These are phyloP conservation scores for Leccinum proliferum DNA, from an alignment of 1,284 basidiomycete genomes.

Conservation along the genomic window DNA sequence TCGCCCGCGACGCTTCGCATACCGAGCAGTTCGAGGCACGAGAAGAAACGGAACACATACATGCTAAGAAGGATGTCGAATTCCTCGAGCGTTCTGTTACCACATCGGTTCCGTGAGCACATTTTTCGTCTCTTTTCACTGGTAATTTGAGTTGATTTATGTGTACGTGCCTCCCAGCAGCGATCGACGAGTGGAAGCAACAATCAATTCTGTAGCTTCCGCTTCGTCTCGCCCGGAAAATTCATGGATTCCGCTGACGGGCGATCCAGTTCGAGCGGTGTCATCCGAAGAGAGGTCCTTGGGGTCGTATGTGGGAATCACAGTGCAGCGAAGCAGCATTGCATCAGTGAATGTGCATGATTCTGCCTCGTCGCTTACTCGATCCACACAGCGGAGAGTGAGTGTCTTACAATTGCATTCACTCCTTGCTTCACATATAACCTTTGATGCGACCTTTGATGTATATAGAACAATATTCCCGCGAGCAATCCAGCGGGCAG, in stretches of 20 bases:
- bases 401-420: background rate
- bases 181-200: background rate
- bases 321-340: background rate
- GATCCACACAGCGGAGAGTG: background rate
- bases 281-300: background rate
- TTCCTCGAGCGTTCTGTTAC: background rate
- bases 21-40: background rate
- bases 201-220: background rate
- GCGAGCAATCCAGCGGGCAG: background rate
- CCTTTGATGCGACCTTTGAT: background rate
- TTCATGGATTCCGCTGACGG: background rate
- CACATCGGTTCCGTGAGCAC: conserved; percentile 2
- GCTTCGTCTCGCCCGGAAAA: background rate
- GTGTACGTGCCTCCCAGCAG: background rate
- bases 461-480: background rate
- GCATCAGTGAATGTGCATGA: background rate
- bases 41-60: background rate
- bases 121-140: background rate
- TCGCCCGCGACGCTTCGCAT: background rate
- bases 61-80: background rate
- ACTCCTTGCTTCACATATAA: background rate
- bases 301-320: background rate
- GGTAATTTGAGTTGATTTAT: background rate
- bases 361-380: background rate
- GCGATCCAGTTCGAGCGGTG: background rate